These are phyloP conservation scores for Davidsoniella virescens DNA, from an alignment of 2,329 filamentous ascomycete genomes.

Conservation along the genomic window DNA sequence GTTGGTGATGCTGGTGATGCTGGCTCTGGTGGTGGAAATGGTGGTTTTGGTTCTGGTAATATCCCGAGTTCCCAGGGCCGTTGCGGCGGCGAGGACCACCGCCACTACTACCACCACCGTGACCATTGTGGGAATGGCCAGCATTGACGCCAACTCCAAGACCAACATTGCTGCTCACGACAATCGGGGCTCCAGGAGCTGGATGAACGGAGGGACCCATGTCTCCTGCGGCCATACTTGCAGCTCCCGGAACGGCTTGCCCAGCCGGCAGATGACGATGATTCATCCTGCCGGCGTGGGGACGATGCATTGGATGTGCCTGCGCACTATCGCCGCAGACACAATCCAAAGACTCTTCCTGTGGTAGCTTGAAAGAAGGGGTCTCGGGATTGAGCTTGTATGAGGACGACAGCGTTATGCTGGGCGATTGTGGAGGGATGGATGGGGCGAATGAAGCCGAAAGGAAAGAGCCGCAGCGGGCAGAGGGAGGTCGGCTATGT, in stretches of 20 bases:
- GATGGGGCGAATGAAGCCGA: not conserved
- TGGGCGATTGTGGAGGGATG: not conserved
- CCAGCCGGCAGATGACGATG: slow-evolving; percentile 62
- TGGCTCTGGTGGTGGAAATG: slow-evolving; percentile 19
- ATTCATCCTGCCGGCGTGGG: slow-evolving; percentile 64
- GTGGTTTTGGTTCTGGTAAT: slow-evolving; percentile 16
- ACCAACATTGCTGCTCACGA: slow-evolving; percentile 4
- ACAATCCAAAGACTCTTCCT: slow-evolving; percentile 12
- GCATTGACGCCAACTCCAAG: slow-evolving; percentile 13
- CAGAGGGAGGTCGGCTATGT: no score
- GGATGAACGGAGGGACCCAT: slow-evolving; percentile 14
- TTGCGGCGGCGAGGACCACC: slow-evolving; percentile 21
- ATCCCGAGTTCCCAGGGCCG: slow-evolving; percentile 1
- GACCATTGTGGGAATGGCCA: slow-evolving; percentile 18
- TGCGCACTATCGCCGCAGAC: slow-evolving; percentile 13
- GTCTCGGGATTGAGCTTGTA: slow-evolving; percentile 13
- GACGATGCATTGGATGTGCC: slow-evolving; percentile 16
- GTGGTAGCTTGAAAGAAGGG: slow-evolving; percentile 10
- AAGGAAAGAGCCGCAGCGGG: no score
- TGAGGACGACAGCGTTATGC: slow-evolving; percentile 11
- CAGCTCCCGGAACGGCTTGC: slow-evolving; percentile 40
- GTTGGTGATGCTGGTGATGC: slow-evolving; percentile 16
- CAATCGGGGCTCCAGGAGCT: slow-evolving; percentile 11
- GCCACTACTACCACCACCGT: slow-evolving; percentile 21
- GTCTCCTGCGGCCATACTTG: slow-evolving; percentile 6